These are phyloP conservation scores for Solanum stenotomum DNA, from an alignment of 257 asterid genomes.

Conservation along the genomic window DNA sequence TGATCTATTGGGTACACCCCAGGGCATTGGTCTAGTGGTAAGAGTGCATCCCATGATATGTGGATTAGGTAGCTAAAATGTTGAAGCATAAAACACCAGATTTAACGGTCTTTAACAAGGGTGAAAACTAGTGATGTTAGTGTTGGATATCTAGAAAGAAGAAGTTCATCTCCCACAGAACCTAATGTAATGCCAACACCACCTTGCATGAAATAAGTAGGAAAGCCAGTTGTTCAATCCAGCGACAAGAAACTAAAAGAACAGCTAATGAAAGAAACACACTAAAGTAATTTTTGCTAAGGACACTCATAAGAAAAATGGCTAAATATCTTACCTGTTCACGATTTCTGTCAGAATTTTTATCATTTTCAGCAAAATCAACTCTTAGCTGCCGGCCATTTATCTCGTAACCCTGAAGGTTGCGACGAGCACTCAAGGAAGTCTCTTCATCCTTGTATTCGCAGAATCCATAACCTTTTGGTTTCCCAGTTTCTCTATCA, in stretches of 20 bases:
- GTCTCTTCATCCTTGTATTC: constrained; percentile 98
- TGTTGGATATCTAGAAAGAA: neutral
- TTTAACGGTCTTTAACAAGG: neutral
- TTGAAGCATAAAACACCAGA: neutral
- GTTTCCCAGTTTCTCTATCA: constrained; percentile 96
- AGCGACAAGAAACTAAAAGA: neutral
- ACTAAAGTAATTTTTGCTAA: neutral
- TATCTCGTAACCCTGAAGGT: constrained; percentile 84
- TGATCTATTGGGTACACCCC: neutral
- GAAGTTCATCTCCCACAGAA: neutral
- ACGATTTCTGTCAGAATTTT: constrained; percentile 65
- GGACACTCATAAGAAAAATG: neutral
- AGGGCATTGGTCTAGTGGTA: neutral
- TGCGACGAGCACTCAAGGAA: constrained; percentile 90
- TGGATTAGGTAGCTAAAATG: neutral
- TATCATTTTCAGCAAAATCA: constrained; percentile 94
- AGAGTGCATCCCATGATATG: neutral
- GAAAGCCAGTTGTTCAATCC: neutral
- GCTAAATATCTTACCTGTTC: constrained; percentile 52
- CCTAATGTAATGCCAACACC: neutral
- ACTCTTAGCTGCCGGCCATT: constrained; percentile 93
- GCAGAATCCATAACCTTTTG: constrained; percentile 95
- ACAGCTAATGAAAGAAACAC: neutral
- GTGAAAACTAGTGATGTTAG: neutral
- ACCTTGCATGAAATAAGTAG: neutral